A percentile compares a stretch with the other conserved stretches of the same genome.
Conservation (phyloP, 2,329 filamentous ascomycete species). For the Aspergillus pseudoglaucus region DNA sequence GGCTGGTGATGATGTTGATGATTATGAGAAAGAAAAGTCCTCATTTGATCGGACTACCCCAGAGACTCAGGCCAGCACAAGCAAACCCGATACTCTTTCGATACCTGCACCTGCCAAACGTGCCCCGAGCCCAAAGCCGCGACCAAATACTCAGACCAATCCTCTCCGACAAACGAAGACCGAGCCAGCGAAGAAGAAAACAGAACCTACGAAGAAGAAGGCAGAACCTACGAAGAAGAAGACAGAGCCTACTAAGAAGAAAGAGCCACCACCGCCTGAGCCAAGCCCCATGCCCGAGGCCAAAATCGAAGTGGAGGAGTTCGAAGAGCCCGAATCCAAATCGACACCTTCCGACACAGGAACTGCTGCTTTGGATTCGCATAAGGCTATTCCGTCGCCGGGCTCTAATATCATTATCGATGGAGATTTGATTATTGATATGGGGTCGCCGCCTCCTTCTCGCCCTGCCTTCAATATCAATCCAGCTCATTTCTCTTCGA, state of each 20-base stretch:
- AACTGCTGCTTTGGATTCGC: slow-evolving; percentile 21
- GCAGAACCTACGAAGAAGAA: slow-evolving; percentile 13
- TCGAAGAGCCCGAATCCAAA: slow-evolving; percentile 19
- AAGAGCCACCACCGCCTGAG: slow-evolving; percentile 12
- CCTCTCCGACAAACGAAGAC: slow-evolving; percentile 26
- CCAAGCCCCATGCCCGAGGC: slow-evolving; percentile 16
- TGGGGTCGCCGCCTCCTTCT: slow-evolving; percentile 40
- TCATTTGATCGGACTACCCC: slow-evolving; percentile 30
- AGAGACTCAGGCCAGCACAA: slow-evolving; percentile 28
- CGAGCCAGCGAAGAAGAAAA: slow-evolving; percentile 12
- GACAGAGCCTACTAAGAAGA: slow-evolving; percentile 11
- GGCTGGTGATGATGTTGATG: slow-evolving; percentile 27
- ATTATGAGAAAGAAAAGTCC: slow-evolving; percentile 21
- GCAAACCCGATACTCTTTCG: slow-evolving; percentile 29
- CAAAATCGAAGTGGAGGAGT: slow-evolving; percentile 18
- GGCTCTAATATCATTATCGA: slow-evolving; percentile 42
- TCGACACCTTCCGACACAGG: slow-evolving; percentile 29
- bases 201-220: slow-evolving; percentile 13
- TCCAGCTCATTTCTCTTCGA: slow-evolving; percentile 37
- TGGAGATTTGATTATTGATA: slow-evolving; percentile 43
- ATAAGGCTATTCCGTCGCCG: slow-evolving; percentile 28
- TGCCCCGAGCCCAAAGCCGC: slow-evolving; percentile 22
- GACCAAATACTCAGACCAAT: slow-evolving; percentile 27
- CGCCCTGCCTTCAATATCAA: slow-evolving; percentile 34
- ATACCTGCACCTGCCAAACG: slow-evolving; percentile 23